These are phyloP conservation scores for Tulasnella sp. DNA, from an alignment of 768 basidiomycete genomes.

Conservation along the genomic window DNA sequence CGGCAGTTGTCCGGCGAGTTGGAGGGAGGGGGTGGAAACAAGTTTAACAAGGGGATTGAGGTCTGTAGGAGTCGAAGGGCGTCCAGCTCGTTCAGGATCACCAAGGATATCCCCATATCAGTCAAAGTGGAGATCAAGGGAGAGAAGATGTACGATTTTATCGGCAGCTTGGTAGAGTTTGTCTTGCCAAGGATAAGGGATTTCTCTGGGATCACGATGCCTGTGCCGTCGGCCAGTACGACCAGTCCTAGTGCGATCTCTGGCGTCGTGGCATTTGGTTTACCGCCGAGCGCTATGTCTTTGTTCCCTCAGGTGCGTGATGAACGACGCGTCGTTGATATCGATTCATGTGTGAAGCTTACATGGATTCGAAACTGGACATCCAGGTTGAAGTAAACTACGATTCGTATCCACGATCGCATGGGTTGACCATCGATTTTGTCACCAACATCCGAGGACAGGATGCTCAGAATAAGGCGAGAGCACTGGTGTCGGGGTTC, in stretches of 20 bases:
- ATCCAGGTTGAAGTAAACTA: conserved; percentile 83
- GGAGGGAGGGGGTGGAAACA: conserved; percentile 56
- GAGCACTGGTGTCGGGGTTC: conserved; percentile 81
- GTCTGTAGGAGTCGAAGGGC: conserved; percentile 57
- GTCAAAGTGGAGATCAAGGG: conserved; percentile 87
- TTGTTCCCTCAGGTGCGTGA: conserved; percentile 53
- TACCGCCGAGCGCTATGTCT: conserved; percentile 71
- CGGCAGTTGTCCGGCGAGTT: conserved; percentile 81
- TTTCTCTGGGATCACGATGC: conserved; percentile 72
- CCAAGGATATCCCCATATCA: conserved; percentile 70
- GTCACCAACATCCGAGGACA: conserved; percentile 76
- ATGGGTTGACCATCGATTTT: conserved; percentile 92
- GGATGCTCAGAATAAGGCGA: conserved; percentile 83
- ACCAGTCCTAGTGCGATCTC: conserved; percentile 67
- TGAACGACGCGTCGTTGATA: not conserved
- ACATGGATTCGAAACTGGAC: too few relatives aligned
- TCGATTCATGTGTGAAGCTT: too few relatives aligned
- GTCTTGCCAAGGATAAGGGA: conserved; percentile 91
- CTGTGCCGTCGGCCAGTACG: conserved; percentile 55
- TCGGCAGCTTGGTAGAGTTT: conserved; percentile 79
- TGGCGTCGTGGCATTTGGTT: conserved; percentile 83
- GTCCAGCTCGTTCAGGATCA: conserved; percentile 66
- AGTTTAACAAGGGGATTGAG: conserved; percentile 63
- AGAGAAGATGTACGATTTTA: conserved; percentile 89
- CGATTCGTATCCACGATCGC: conserved; percentile 73